Base-by-base conservation (phyloP, 1,284 basidiomycete species). In the Marasmius fiardii region DNA sequence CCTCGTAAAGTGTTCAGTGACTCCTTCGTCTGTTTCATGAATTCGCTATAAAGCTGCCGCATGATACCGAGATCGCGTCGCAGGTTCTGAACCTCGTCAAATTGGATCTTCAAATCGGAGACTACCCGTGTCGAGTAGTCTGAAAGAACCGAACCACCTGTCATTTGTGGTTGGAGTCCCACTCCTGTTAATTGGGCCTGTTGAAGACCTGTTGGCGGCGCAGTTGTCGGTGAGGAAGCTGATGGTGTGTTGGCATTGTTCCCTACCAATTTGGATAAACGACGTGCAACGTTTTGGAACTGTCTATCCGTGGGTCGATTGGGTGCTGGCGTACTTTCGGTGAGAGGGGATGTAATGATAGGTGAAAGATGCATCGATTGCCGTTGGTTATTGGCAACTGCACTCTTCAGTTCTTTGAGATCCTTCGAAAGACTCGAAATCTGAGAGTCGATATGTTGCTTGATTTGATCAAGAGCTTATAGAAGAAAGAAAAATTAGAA, bases 391-490 rank as follows among this genome's bases (percentile, higher is more conserved):
- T 59, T 78, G 55, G 72, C 69, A 52, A 95, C 82, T 14, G 82
- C 78, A 4, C 79, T 75, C 64, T 88, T 91, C 58, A 99, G 80
- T 54, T 98, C 96, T 63, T 95, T 94, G 68, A 99, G 82, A 62
- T 98, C 96, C 62, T 92, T 86, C 14, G 92, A 85, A n/a, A 99
- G 77, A 1, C 77, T 76, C 0, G 88, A 86, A 56, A 99, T 92
- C 61, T 95, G 93, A 3, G 86, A 68, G 67, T 98, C 96, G 61
- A 99, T 95, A 67, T 99, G 96, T 67, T 97, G 94, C 70, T 97
- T 98, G 69, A 99, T 96, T 71, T 99, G 96, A 71, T 98, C 96
- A 53, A 99, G 85, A 12, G 94, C 94, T n/a, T 97, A 65, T n/a
- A 41, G 57, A 28, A 51, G 39, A 3, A 33, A 50, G 51, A 47